A percentile compares a stretch with the other conserved stretches of the same genome.
Evolutionary conservation across 2,329 filamentous ascomycete genomes (phyloP).

Genomic region (Uncinocarpus reesii): DNA sequence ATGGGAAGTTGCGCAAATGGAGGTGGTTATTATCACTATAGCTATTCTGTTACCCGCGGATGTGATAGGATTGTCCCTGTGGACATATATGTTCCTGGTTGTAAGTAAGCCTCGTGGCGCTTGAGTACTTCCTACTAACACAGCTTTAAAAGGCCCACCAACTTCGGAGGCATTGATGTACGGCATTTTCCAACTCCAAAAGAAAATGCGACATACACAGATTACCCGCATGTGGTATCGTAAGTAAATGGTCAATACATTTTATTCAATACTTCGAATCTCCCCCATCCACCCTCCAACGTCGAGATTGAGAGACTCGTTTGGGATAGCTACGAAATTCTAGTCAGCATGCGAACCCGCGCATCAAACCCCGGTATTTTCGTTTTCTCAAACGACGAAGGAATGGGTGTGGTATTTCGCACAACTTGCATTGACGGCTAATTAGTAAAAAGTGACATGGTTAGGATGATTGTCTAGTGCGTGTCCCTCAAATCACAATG

Average conservation of each 20-base stretch:
- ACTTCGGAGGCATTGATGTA: slow-evolving; percentile 49
- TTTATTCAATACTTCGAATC: background rate
- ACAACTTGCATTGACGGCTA: too few relatives aligned
- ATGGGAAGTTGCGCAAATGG: slow-evolving; percentile 83
- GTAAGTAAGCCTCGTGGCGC: slow-evolving; percentile 40
- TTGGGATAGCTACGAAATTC: too few relatives aligned
- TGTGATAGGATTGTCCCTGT: slow-evolving; percentile 75
- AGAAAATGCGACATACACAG: slow-evolving; percentile 58
- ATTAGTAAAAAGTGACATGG: too few relatives aligned
- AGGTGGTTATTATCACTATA: slow-evolving; percentile 82
- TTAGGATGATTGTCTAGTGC: too few relatives aligned
- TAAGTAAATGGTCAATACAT: slow-evolving; percentile 27
- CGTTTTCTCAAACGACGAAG: too few relatives aligned
- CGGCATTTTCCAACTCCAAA: slow-evolving; percentile 68
- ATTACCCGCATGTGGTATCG: slow-evolving; percentile 51
- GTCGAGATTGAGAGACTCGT: too few relatives aligned
- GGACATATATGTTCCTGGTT: slow-evolving; percentile 75
- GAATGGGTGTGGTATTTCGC: too few relatives aligned
- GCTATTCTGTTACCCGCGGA: slow-evolving; percentile 66
- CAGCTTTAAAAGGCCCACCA: slow-evolving; percentile 36
- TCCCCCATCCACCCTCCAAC: too few relatives aligned
- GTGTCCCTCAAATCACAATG: too few relatives aligned
- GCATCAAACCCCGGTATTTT: too few relatives aligned
- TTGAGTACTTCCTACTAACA: slow-evolving; percentile 23
- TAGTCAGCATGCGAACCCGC: too few relatives aligned